Conservation (phyloP, 306 rosid species). For the Lathyrus aphaca region DNA sequence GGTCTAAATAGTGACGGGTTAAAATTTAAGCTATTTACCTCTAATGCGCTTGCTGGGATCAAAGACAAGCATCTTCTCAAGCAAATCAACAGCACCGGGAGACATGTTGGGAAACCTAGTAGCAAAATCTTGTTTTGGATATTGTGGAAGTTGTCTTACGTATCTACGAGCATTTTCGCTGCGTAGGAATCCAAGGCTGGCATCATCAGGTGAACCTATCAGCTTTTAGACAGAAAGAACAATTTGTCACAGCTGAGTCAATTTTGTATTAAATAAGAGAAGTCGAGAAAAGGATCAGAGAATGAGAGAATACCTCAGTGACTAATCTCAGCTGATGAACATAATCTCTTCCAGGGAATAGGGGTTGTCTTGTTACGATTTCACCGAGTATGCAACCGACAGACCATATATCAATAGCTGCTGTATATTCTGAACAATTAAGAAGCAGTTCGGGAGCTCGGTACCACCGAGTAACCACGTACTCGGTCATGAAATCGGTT, state of each 20-base stretch:
- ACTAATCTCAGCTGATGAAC: constrained; percentile 94
- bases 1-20: background rate
- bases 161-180: constrained; percentile 92
- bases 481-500: constrained; percentile 98
- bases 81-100: constrained; percentile 79
- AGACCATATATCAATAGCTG: constrained; percentile 98
- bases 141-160: constrained; percentile 85
- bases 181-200: constrained; percentile 89
- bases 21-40: constrained; percentile 51
- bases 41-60: constrained; percentile 92
- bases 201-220: constrained; percentile 95
- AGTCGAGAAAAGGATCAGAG: constrained; percentile 13
- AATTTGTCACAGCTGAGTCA: constrained; percentile 13
- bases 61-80: constrained; percentile 94
- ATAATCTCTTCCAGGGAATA: constrained; percentile 94
- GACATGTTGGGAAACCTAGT: constrained; percentile 74
- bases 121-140: constrained; percentile 67
- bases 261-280: constrained; percentile 17
- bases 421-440: constrained; percentile 92
- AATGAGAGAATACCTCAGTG: constrained; percentile 67
- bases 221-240: constrained; percentile 59
- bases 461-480: constrained; percentile 97
- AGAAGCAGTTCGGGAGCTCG: constrained; percentile 96
- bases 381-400: constrained; percentile 98
- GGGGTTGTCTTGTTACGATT: constrained; percentile 80